Percentiles rank a stretch among this genome's conserved stretches.
Conservation (phyloP, 495 filamentous ascomycete species). For the Annulohypoxylon maeteangense region DNA sequence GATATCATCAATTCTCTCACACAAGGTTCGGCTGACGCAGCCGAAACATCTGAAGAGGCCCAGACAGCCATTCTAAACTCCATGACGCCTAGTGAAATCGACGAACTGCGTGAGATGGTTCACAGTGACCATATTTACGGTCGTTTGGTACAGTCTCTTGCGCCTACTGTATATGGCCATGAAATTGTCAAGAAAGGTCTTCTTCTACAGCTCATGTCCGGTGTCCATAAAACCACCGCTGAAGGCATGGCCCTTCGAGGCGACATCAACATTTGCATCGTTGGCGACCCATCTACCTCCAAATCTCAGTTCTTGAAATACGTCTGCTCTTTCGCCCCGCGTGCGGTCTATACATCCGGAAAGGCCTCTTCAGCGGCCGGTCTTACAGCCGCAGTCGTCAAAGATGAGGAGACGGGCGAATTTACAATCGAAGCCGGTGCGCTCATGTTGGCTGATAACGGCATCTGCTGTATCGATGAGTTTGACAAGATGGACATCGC, state of each 20-base stretch:
- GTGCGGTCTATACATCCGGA: conserved; percentile 96
- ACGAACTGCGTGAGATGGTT: conserved; percentile 91
- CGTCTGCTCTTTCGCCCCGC: conserved; percentile 92
- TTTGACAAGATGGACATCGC: conserved; percentile 99
- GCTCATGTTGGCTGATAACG: conserved; percentile 96
- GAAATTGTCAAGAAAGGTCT: conserved; percentile 98
- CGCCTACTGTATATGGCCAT: conserved; percentile 96
- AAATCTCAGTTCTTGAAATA: conserved; percentile 99
- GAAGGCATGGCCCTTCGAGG: conserved; percentile 95
- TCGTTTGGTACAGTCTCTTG: conserved; percentile 93
- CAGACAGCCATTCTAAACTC: conserved; percentile 89
- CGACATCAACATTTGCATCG: conserved; percentile 98
- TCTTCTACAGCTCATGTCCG: conserved; percentile 90
- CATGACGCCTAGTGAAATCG: conserved; percentile 83
- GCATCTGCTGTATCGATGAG: conserved; percentile 98
- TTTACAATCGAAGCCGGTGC: conserved; percentile 99
- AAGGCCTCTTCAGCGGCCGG: conserved; percentile 98
- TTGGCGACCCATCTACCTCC: conserved; percentile 96
- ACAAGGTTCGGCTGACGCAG: conserved; percentile 70
- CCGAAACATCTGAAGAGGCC: conserved; percentile 78
- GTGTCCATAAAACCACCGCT: conserved; percentile 87
- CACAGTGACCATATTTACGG: conserved; percentile 95
- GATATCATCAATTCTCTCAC: conserved; percentile 87
- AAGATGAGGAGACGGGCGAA: conserved; percentile 97
- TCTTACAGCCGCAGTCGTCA: conserved; percentile 96